phyloP scores from a whole-genome alignment of 1,284 basidiomycete species.

The Sanghuangporus sanghuang region DNA sequence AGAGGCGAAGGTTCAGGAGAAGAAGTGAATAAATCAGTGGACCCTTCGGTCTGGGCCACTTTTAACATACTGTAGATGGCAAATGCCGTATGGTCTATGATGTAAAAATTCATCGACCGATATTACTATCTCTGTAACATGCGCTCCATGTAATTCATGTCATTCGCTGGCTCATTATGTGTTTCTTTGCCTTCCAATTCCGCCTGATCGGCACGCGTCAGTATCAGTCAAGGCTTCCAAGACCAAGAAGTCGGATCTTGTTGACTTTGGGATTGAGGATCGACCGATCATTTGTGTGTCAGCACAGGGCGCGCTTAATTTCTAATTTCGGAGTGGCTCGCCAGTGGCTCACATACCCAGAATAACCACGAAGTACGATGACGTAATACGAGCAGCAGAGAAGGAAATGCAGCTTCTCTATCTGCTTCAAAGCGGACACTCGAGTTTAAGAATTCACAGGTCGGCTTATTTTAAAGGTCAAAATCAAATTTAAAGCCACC shows the following conservation, averaged over 20 bases:
- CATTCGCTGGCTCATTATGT: background rate
- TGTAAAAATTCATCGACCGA: background rate
- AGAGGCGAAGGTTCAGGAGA: background rate
- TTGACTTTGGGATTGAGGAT: background rate
- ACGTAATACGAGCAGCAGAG: background rate
- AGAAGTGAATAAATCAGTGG: conserved; percentile 25
- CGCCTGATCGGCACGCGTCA: background rate
- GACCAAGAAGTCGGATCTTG: background rate
- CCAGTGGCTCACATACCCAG: background rate
- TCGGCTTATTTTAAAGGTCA: no score
- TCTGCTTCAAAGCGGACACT: background rate
- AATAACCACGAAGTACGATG: background rate
- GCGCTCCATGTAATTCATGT: background rate
- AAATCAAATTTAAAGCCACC: no score
- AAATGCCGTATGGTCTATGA: no score
- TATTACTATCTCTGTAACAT: background rate
- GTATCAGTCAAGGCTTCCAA: background rate
- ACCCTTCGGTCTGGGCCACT: conserved; percentile 46
- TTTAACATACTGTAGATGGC: background rate
- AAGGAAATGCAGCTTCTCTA: background rate
- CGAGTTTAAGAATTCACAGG: no score
- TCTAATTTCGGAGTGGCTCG: background rate
- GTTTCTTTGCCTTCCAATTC: background rate
- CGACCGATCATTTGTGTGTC: background rate
- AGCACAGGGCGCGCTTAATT: background rate